Percentiles rank a stretch among this genome's conserved stretches.
These are phyloP conservation scores for Pestalotiopsis sp. DNA, from an alignment of 2,329 filamentous ascomycete species.

Conservation along the genomic window DNA sequence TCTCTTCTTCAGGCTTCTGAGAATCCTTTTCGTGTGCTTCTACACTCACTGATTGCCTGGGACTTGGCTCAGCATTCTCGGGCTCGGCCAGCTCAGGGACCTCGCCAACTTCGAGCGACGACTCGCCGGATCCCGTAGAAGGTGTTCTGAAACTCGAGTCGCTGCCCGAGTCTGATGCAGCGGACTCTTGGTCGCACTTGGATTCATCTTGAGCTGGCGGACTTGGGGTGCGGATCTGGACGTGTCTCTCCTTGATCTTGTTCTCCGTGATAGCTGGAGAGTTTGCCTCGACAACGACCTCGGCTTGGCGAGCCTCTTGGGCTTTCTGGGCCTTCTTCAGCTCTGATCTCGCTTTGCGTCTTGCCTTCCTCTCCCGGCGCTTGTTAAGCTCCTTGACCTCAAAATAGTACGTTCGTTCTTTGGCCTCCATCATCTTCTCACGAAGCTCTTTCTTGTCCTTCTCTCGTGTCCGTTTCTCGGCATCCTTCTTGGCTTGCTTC, in stretches of 20 bases:
- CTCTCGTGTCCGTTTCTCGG: conserved; percentile 44
- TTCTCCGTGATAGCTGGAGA: neutral
- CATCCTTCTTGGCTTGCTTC: conserved; percentile 47
- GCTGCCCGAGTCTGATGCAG: conserved; percentile 18
- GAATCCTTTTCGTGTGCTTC: neutral
- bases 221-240: conserved; percentile 31
- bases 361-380: conserved; percentile 39
- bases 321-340: conserved; percentile 33
- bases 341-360: conserved; percentile 38
- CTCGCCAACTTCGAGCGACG: conserved; percentile 1
- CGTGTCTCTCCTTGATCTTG: conserved; percentile 34
- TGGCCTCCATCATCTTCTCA: conserved; percentile 40
- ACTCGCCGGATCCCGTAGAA: conserved; percentile 19
- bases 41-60: neutral
- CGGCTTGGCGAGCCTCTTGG: conserved; percentile 17
- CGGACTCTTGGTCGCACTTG: conserved; percentile 13
- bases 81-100: neutral
- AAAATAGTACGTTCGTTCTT: conserved; percentile 25
- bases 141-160: conserved; percentile 19
- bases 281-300: conserved; percentile 13
- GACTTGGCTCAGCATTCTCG: neutral
- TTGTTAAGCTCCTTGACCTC: conserved; percentile 46
- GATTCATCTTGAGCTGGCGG: conserved; percentile 16
- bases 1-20: neutral
- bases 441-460: conserved; percentile 41